phyloP scores from a whole-genome alignment of 768 basidiomycete species.

The Amylocystis lapponica region DNA sequence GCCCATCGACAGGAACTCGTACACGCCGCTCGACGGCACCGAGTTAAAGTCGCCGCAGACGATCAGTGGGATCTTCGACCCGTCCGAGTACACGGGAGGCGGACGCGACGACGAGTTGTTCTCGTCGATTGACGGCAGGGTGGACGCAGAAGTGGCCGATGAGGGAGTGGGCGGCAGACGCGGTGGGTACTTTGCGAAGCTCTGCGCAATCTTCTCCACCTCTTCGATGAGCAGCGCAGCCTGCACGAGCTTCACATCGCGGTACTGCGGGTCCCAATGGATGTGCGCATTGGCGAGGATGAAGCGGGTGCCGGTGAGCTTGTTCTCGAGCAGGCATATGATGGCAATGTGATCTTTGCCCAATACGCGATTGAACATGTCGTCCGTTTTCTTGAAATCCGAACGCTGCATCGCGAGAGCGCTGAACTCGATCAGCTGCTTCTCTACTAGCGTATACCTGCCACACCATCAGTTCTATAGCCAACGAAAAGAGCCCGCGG shows the following conservation, averaged over 20 bases:
- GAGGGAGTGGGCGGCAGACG: conserved; percentile 39
- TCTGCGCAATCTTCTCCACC: conserved; percentile 80
- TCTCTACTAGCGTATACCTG: conserved; percentile 87
- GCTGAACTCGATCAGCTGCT: conserved; percentile 90
- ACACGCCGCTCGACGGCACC: conserved; percentile 78
- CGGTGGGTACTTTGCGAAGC: conserved; percentile 81
- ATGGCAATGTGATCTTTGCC: conserved; percentile 93
- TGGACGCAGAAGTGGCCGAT: conserved; percentile 22
- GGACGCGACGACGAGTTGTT: conserved; percentile 36
- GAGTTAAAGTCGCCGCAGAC: conserved; percentile 98
- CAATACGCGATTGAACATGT: conserved; percentile 98
- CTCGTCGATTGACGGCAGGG: conserved; percentile 23
- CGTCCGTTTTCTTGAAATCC: conserved; percentile 95
- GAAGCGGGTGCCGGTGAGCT: conserved; percentile 78
- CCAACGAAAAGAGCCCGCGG: background rate
- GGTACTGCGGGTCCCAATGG: conserved; percentile 86
- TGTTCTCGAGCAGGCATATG: conserved; percentile 81
- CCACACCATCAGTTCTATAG: background rate
- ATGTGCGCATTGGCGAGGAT: conserved; percentile 90
- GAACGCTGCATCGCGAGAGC: conserved; percentile 87
- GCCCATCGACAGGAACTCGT: conserved; percentile 83
- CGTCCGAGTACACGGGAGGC: conserved; percentile 73
- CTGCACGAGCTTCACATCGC: conserved; percentile 98
- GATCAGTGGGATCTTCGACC: conserved; percentile 84
- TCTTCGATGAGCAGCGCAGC: conserved; percentile 90